A percentile compares a stretch with the other conserved stretches of the same genome.
These are phyloP conservation scores for Dioscorea cayenensis DNA, from an alignment of 116 monocot genomes.

Conservation along the genomic window DNA sequence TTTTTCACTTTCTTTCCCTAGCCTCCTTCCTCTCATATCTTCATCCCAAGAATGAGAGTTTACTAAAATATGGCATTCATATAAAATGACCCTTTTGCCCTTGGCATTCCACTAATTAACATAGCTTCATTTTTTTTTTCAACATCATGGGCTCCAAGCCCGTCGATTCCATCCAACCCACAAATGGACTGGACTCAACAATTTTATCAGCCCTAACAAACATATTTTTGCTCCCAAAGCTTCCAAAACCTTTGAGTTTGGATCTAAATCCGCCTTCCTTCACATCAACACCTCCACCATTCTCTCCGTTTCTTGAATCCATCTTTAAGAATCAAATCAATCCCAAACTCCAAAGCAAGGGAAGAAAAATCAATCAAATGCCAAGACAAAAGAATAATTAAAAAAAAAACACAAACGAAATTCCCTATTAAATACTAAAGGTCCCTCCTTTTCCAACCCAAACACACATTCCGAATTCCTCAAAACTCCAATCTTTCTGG, in stretches of 20 bases:
- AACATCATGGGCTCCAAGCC: no score
- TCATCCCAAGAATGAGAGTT: no score
- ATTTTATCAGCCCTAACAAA: slow-evolving; percentile 82
- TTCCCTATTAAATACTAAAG: neutral
- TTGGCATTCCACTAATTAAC: no score
- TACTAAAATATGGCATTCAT: no score
- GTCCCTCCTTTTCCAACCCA: neutral
- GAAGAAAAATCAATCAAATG: neutral
- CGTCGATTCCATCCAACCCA: no score
- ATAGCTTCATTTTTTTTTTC: no score
- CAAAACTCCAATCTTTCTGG: neutral
- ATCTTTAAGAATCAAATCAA: slow-evolving; percentile 17
- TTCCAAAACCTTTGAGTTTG: slow-evolving; percentile 38
- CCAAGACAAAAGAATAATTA: neutral
- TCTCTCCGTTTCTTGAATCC: slow-evolving; percentile 14
- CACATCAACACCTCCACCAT: neutral
- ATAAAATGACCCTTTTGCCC: no score
- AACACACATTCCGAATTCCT: neutral
- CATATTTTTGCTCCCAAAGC: slow-evolving; percentile 48
- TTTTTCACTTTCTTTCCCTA: no score
- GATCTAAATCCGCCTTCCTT: slow-evolving; percentile 18
- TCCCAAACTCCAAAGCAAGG: neutral
- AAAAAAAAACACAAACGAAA: no score
- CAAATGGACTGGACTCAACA: no score
- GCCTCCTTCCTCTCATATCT: no score